Evolutionary conservation across 1,139 yeast genomes (phyloP), one percentile per base, ranked within the genome.

Genomic region (Geotrichum macrosporum): DNA sequence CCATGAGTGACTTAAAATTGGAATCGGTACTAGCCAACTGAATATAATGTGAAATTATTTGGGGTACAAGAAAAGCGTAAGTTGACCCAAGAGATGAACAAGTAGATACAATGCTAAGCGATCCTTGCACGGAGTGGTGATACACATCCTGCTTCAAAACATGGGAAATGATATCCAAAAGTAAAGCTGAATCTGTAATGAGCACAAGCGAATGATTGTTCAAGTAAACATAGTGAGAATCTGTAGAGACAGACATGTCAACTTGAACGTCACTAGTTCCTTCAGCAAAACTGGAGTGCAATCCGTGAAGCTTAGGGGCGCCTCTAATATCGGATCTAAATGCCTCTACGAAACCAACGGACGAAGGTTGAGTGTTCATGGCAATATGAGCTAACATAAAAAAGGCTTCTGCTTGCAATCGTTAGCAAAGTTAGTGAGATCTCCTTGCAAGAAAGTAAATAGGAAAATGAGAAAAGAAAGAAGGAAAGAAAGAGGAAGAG

Each of bases 41-140:
- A 13, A 31, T 15, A 18, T 44, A 44, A 12, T 35, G 39, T 9
- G 42, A 34, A 6, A 44, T 15, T 13, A 44, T 33, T 22, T 44
- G 39, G 12, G 48, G 48, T 4, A 44, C 48, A 13, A 39, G 33
- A 10, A 16, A 22, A 10, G 41, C 18, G 29, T 39, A 39, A 13
- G 44, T 21, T 21, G 43, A 39, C 4, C 48, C 41, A 5, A 44
- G 40, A 19, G 48, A 44, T 16, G 48, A 44, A 26, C 48, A 44
- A 16, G 44, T 39, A 4, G 35, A 39, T 21, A 39, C 48, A 27
- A 44, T 29, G 31, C 19, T 38, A 13, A 44, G 40, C 3, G 40
- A 26, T 21, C 24, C 32, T 15, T 6, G 32, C 4, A 20, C 6
- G 9, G 13, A 6, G 10, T 24, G 22, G 31, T 10, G 9, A 13